These are phyloP conservation scores for Triticum urartu DNA, from an alignment of 176 grass and related monocot species.

Conservation along the genomic window DNA sequence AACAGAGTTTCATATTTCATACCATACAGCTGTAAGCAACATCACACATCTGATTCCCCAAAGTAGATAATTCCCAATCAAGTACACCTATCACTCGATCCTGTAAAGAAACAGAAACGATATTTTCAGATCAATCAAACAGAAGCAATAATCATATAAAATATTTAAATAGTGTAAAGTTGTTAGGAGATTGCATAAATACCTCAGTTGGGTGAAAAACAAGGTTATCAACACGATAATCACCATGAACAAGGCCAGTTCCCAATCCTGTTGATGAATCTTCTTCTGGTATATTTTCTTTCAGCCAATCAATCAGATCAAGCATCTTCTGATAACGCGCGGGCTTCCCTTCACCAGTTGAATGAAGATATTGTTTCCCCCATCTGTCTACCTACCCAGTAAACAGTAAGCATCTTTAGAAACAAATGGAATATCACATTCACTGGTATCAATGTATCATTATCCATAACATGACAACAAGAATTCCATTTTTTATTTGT, in stretches of 20 bases:
- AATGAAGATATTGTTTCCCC: conserved; percentile 81
- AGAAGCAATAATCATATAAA: background rate
- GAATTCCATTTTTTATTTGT: too few species aligned
- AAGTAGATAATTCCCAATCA: conserved; percentile 98
- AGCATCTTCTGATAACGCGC: conserved; percentile 74
- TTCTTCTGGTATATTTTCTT: conserved; percentile 68
- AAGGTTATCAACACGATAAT: conserved; percentile 87
- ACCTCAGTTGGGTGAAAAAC: conserved; percentile 88
- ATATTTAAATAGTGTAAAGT: background rate
- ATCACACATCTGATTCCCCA: conserved; percentile 99
- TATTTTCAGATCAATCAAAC: background rate
- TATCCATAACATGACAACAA: background rate
- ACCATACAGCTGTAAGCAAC: conserved; percentile 90
- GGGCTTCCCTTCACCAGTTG: conserved; percentile 79
- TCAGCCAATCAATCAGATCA: conserved; percentile 73
- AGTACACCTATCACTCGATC: conserved; percentile 90
- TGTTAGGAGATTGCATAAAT: background rate
- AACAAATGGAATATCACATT: background rate
- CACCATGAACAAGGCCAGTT: conserved; percentile 90
- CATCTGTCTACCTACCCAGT: conserved; percentile 74
- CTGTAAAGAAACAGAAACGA: conserved; percentile 36
- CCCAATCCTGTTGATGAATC: conserved; percentile 53
- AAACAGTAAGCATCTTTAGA: conserved; percentile 2
- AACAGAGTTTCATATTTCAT: conserved; percentile 3
- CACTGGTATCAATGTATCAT: background rate